phyloP scores from a whole-genome alignment of 768 basidiomycete species.

The Boletus subcaerulescens region DNA sequence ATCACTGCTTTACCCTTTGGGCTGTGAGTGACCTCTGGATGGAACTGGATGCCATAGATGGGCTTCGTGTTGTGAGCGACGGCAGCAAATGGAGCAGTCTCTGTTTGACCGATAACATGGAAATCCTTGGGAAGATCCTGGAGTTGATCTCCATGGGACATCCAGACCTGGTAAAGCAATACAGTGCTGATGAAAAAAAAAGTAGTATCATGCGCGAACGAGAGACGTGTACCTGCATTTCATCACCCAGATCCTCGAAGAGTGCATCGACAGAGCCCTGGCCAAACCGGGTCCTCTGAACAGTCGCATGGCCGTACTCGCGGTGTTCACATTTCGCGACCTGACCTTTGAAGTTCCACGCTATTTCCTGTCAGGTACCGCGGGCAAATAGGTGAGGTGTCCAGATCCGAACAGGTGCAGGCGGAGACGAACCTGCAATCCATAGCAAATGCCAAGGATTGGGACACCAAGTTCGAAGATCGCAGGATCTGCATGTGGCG shows the following conservation, averaged over 20 bases:
- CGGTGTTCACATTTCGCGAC: conserved; percentile 87
- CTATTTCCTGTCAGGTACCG: conserved; percentile 70
- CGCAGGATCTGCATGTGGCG: conserved; percentile 91
- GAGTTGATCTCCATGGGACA: conserved; percentile 98
- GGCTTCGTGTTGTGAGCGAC: conserved; percentile 87
- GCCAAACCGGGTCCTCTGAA: conserved; percentile 68
- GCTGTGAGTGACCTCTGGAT: conserved; percentile 97
- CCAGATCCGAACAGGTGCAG: neutral
- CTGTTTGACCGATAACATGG: conserved; percentile 83
- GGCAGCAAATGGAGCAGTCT: conserved; percentile 88
- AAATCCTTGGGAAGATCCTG: conserved; percentile 78
- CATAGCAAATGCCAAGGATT: conserved; percentile 96
- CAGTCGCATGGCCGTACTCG: conserved; percentile 90
- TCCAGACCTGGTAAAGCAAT: conserved; percentile 82
- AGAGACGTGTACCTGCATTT: conserved; percentile 67
- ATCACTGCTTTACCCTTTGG: conserved; percentile 88
- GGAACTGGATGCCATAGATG: conserved; percentile 97
- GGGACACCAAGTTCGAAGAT: conserved; percentile 88
- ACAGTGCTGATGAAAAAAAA: neutral
- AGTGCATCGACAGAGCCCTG: conserved; percentile 63
- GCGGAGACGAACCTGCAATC: conserved; percentile 67
- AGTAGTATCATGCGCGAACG: neutral
- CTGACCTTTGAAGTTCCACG: conserved; percentile 80
- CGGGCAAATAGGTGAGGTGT: neutral
- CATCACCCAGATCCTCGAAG: conserved; percentile 83